phyloP scores from a whole-genome alignment of 2,329 filamentous ascomycete genomes.

The Colletotrichum melonis region DNA sequence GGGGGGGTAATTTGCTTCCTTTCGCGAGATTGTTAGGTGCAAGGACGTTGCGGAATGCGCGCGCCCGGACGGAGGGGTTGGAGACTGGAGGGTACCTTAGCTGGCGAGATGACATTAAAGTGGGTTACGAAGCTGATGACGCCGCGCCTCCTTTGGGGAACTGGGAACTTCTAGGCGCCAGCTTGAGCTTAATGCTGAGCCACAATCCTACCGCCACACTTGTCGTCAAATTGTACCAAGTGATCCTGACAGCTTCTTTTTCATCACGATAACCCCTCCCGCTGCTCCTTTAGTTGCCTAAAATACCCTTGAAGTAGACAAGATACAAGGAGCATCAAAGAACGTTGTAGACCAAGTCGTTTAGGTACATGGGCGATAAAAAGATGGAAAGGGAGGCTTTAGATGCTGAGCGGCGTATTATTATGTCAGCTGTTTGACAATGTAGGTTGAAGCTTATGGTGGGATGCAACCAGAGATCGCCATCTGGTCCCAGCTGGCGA shows the following conservation, averaged over 20 bases:
- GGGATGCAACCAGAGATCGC: accelerated
- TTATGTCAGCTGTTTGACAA: too few relatives aligned
- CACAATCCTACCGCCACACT: conserved; percentile 26
- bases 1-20: conserved; percentile 15
- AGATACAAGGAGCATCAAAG: too few relatives aligned
- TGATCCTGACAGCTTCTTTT: conserved; percentile 11
- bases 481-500: accelerated
- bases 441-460: neutral
- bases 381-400: too few relatives aligned
- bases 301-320: too few relatives aligned
- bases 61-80: conserved; percentile 34
- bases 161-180: neutral
- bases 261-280: neutral
- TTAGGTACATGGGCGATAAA: too few relatives aligned
- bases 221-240: conserved; percentile 1
- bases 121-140: conserved; percentile 39
- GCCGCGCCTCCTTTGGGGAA: conserved; percentile 27
- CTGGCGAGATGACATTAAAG: conserved; percentile 36
- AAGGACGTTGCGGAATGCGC: conserved; percentile 18
- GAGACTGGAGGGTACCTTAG: conserved; percentile 3
- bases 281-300: neutral
- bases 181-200: conserved; percentile 30
- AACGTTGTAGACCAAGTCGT: too few relatives aligned
- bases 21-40: conserved; percentile 31
- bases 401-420: too few relatives aligned